These are phyloP conservation scores for Gracilaria vermiculophylla DNA, from an alignment of 23 red algal genomes.

Conservation along the genomic window DNA sequence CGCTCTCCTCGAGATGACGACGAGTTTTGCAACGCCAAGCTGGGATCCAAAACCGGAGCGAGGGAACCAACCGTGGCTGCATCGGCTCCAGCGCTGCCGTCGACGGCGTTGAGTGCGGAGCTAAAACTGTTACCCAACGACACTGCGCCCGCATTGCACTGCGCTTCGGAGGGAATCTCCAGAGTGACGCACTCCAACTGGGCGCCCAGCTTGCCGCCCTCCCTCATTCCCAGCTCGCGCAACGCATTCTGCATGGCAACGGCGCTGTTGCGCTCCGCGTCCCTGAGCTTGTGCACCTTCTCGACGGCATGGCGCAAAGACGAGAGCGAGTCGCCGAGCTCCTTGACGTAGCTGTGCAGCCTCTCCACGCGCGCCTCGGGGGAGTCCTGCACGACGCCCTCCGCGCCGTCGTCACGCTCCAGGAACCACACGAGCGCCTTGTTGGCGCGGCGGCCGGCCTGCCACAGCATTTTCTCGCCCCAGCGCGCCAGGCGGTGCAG, in stretches of 20 bases:
- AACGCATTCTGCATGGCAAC: constrained; percentile 37
- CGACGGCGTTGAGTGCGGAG: background rate
- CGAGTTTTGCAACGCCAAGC: background rate
- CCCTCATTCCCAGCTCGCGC: constrained; percentile 41
- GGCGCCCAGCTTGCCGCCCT: constrained; percentile 54
- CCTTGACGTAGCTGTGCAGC: constrained; percentile 61
- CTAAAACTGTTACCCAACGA: background rate
- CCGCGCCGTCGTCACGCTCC: background rate
- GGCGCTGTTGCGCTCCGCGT: background rate
- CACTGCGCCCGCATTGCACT: background rate
- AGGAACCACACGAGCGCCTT: constrained; percentile 59
- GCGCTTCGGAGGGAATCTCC: background rate
- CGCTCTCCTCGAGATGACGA: background rate
- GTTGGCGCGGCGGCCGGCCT: constrained; percentile 48
- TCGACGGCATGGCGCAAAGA: constrained; percentile 20
- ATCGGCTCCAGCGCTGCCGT: background rate
- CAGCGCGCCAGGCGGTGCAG: constrained; percentile 4
- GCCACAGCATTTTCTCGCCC: constrained; percentile 58
- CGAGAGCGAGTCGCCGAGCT: constrained; percentile 37
- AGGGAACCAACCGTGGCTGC: background rate
- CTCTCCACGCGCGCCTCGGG: constrained; percentile 53
- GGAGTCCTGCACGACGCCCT: background rate
- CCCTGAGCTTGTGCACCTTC: background rate
- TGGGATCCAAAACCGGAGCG: background rate
- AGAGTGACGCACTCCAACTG: constrained; percentile 11